Evolutionary conservation across 306 rosid genomes (phyloP), one percentile per base, ranked within the genome.

Genomic region (Cotoneaster glaucophyllus): DNA sequence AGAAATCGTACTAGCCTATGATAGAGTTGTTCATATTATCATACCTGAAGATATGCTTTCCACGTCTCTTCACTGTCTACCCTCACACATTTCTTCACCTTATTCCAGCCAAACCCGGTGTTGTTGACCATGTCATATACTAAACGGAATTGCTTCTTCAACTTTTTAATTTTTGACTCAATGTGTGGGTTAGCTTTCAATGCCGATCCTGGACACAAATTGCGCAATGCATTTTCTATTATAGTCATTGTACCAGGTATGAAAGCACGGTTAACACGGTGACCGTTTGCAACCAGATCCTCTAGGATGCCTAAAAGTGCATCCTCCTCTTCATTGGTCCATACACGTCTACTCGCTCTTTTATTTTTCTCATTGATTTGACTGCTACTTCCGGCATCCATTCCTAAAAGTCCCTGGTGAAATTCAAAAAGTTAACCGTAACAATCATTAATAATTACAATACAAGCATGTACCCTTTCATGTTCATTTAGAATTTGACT

Each of bases 31-130:
- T 17, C 28, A 44, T 56, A 64, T 15, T 15, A 34, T 37, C 15
- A 5, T 15, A 75, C 73, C 79, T 76, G 54, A 56, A 76, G 56
- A 52, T 76, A 76, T 13, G 57, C 26, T 65, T 76, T 39, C 79
- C 65, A 76, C 11, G 48, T 67, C 50, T 65, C 64, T 22, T 22
- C 72, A 50, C 18, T 75, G 64, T 75, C 37, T n/a, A 76, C 73
- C 41, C 25, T 64, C 25, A 76, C 65, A 56, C 67, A 67, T 52
- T 76, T 76, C 65, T n/a, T 43, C 39, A 25, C 64, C 54, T 76
- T 31, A 76, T 66, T 74, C 73, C 67, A 66, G 9, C 57, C 24
- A 66, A 76, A 76, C 25, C 66, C 57, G 11, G 21, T 53, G 15
- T 8, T 76, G 65, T 53, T 37, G n/a, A 76, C 32, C 79, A 76